Conservation (phyloP, 2,329 filamentous ascomycete species). For the Cyanodermella asteris region DNA sequence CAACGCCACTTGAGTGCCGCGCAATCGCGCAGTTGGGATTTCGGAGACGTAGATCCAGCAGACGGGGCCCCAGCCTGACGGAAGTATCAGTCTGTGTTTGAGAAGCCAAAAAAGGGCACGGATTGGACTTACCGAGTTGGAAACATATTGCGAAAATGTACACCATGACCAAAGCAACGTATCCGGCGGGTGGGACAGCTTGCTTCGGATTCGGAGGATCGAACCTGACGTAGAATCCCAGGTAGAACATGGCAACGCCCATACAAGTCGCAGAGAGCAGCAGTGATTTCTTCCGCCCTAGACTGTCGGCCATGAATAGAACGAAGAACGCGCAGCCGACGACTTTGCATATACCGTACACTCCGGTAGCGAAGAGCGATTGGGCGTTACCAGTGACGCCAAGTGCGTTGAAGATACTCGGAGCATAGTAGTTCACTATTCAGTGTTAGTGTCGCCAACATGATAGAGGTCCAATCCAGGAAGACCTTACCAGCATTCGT, state of each 20-base stretch:
- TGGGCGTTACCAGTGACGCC: slow-evolving; percentile 14
- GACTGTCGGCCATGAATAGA: slow-evolving; percentile 17
- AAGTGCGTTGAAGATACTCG: slow-evolving; percentile 17
- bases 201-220: neutral
- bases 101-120: too few species aligned
- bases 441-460: too few species aligned
- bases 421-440: slow-evolving; percentile 19
- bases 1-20: neutral
- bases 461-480: too few species aligned
- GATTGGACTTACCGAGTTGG: slow-evolving; percentile 16
- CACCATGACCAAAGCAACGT: neutral
- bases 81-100: neutral
- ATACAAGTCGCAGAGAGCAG: slow-evolving; percentile 15
- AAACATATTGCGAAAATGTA: slow-evolving; percentile 19
- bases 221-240: slow-evolving; percentile 9
- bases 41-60: slow-evolving; percentile 21
- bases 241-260: slow-evolving; percentile 18
- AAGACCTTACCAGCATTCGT: too few species aligned
- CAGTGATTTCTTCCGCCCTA: slow-evolving; percentile 15
- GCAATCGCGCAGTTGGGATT: slow-evolving; percentile 14
- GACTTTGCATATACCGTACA: slow-evolving; percentile 19
- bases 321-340: slow-evolving; percentile 17
- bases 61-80: slow-evolving; percentile 19
- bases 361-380: slow-evolving; percentile 17
- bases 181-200: neutral